Conservation (phyloP, 164 flowering plant species). For the Santalum album region DNA sequence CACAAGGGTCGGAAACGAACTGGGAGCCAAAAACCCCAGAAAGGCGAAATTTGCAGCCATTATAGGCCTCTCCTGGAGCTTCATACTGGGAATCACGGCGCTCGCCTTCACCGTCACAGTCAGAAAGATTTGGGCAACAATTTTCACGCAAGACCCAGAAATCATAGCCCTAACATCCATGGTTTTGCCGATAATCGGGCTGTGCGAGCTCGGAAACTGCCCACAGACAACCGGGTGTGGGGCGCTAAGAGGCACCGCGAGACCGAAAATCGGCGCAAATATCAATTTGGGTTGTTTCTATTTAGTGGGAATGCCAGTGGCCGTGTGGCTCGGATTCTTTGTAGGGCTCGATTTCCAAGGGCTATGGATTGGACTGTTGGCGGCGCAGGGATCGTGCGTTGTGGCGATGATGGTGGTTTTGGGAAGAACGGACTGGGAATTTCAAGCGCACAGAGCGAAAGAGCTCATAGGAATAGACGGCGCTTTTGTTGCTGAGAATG, state of each 20-base stretch:
- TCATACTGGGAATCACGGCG: slow-evolving; percentile 43
- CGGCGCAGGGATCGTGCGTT: slow-evolving; percentile 55
- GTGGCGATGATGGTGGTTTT: slow-evolving; percentile 47
- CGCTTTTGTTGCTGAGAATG: background rate
- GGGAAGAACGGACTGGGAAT: slow-evolving; percentile 48
- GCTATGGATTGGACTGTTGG: slow-evolving; percentile 61
- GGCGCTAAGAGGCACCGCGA: slow-evolving; percentile 59
- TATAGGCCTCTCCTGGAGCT: slow-evolving; percentile 35
- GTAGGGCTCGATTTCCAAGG: slow-evolving; percentile 47
- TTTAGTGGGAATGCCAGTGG: slow-evolving; percentile 76
- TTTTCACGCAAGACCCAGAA: slow-evolving; percentile 52
- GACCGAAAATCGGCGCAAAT: slow-evolving; percentile 59
- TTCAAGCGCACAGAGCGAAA: slow-evolving; percentile 42
- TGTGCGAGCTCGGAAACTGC: slow-evolving; percentile 77
- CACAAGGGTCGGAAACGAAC: slow-evolving; percentile 63
- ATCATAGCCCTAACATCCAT: slow-evolving; percentile 45
- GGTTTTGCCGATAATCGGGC: slow-evolving; percentile 71
- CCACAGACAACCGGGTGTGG: slow-evolving; percentile 80
- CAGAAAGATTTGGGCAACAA: slow-evolving; percentile 49
- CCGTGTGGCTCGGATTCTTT: slow-evolving; percentile 36
- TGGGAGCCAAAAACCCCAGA: slow-evolving; percentile 52
- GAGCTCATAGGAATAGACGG: slow-evolving; percentile 31
- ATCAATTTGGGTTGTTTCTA: slow-evolving; percentile 67
- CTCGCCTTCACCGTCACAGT: slow-evolving; percentile 38
- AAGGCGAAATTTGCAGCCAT: slow-evolving; percentile 40